Evolutionary conservation across 768 basidiomycete species (phyloP).

Genomic region (Tulasnella sp.): DNA sequence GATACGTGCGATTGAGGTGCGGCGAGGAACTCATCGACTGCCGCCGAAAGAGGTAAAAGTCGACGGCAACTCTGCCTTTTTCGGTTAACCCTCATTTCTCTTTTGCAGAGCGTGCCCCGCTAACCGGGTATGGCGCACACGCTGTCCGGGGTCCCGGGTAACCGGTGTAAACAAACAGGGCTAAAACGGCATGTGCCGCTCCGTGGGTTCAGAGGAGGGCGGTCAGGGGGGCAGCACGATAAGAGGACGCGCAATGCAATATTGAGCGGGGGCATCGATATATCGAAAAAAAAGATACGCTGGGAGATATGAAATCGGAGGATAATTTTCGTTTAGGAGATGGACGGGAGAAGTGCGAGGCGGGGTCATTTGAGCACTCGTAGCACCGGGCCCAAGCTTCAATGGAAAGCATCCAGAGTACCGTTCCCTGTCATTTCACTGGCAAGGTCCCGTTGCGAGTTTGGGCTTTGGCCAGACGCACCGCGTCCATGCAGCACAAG

Average conservation of each 20-base stretch:
- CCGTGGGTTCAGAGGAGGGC: background rate
- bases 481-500: background rate
- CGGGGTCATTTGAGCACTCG: background rate
- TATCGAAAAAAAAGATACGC: background rate
- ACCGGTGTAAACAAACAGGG: background rate
- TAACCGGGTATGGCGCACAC: background rate
- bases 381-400: background rate
- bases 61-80: background rate
- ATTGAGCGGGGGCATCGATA: background rate
- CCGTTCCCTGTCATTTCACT: background rate
- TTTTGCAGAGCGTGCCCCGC: background rate
- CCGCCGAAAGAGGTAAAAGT: background rate
- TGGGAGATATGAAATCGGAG: background rate
- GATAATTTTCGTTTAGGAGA: background rate
- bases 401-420: background rate
- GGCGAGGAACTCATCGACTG: background rate
- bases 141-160: background rate
- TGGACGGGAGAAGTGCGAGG: background rate
- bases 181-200: slow-evolving; percentile 1
- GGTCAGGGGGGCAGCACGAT: background rate
- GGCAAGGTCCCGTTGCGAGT: background rate
- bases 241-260: background rate
- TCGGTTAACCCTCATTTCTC: background rate
- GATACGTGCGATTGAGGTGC: slow-evolving; percentile 13
- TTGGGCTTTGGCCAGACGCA: background rate